Conservation (phyloP, 2,329 filamentous ascomycete genomes). For the Microdochium paspali region DNA sequence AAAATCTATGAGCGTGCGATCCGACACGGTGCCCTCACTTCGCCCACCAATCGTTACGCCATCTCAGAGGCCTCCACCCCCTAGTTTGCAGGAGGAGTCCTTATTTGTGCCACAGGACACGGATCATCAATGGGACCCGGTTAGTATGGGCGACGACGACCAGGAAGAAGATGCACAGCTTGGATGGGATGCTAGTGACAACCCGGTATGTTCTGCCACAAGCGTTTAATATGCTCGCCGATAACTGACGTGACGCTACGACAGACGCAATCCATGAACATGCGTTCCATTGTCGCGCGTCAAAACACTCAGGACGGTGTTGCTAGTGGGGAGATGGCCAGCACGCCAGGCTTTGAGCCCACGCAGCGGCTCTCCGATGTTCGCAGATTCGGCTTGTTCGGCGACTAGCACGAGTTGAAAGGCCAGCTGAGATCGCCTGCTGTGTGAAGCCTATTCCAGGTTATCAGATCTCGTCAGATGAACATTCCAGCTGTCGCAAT, state of each 20-base stretch:
- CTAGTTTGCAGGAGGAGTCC: constrained; percentile 54
- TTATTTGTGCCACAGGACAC: constrained; percentile 64
- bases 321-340: constrained; percentile 3
- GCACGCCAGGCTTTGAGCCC: constrained; percentile 44
- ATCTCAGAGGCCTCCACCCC: constrained; percentile 42
- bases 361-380: constrained; percentile 68
- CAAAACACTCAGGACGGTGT: constrained; percentile 14
- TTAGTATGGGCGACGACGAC: constrained; percentile 47
- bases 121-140: constrained; percentile 63
- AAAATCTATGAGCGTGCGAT: constrained; percentile 23
- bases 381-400: constrained; percentile 32
- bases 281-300: constrained; percentile 26
- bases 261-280: constrained; percentile 33
- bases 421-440: neutral
- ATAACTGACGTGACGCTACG: constrained; percentile 12
- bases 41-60: constrained; percentile 27
- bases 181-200: constrained; percentile 64
- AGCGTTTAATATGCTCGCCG: neutral
- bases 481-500: constrained; percentile 23
- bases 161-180: constrained; percentile 58
- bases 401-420: constrained; percentile 11
- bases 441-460: constrained; percentile 4
- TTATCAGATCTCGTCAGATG: constrained; percentile 15
- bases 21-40: constrained; percentile 28
- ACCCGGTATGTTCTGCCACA: constrained; percentile 37